phyloP scores from a whole-genome alignment of 768 basidiomycete species.

The Russula sp. region DNA sequence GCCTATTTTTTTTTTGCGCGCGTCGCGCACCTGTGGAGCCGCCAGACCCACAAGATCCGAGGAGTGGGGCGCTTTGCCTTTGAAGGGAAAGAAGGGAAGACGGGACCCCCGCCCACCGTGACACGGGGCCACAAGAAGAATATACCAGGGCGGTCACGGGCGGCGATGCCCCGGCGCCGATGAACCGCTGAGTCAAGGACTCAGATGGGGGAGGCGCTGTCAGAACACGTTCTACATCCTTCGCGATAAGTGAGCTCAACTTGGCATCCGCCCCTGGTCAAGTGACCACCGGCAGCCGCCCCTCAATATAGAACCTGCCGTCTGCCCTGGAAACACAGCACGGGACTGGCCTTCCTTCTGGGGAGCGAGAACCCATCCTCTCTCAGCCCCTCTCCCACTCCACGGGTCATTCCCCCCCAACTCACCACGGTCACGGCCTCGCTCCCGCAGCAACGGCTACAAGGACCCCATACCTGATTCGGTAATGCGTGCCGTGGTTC shows the following conservation, averaged over 20 bases:
- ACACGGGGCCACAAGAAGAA: not conserved
- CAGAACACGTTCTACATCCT: slow-evolving; percentile 12
- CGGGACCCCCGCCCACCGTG: slow-evolving; percentile 6
- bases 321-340: not conserved
- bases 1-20: not conserved
- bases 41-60: slow-evolving; percentile 9
- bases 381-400: not conserved
- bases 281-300: not conserved
- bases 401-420: not conserved
- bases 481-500: not conserved
- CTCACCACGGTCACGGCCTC: no score
- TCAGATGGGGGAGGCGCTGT: slow-evolving; percentile 6
- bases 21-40: not conserved
- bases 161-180: not conserved
- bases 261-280: slow-evolving; percentile 8
- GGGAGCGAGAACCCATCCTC: not conserved
- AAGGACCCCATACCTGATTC: not conserved
- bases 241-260: not conserved
- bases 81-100: not conserved
- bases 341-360: not conserved
- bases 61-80: not conserved
- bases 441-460: not conserved
- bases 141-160: no score
- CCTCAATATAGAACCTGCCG: not conserved
- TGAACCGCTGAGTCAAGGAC: not conserved